Evolutionary conservation across 139 green algal species (phyloP).

Genomic region (Chlamydomonas applanata): DNA sequence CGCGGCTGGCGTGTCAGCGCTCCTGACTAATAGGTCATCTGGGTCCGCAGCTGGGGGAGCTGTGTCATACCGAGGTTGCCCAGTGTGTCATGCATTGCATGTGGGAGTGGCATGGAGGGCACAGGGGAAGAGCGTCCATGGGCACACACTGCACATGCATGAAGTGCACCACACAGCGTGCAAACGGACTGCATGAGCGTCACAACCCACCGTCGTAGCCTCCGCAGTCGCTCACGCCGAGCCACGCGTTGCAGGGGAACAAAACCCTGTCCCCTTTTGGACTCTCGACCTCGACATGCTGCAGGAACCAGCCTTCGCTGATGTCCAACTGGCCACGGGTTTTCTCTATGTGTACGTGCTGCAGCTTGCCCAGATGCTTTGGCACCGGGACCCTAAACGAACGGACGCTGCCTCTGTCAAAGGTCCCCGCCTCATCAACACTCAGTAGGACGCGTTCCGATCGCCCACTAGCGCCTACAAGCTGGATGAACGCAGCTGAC

Average conservation of each 20-base stretch:
- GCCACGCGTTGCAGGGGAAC: slow-evolving; percentile 86
- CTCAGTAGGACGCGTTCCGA: slow-evolving; percentile 38
- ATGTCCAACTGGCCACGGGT: slow-evolving; percentile 23
- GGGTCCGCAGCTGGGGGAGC: too few species aligned
- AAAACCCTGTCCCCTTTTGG: slow-evolving; percentile 42
- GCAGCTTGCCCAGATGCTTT: slow-evolving; percentile 47
- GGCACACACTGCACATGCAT: too few species aligned
- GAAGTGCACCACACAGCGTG: not conserved
- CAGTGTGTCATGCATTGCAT: not conserved
- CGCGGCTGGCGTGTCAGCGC: too few species aligned
- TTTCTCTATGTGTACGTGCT: slow-evolving; percentile 53
- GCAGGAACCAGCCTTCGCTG: slow-evolving; percentile 71
- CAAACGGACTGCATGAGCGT: not conserved
- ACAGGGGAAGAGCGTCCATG: not conserved
- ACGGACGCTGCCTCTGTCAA: slow-evolving; percentile 54
- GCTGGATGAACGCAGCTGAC: slow-evolving; percentile 38
- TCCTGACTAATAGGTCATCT: too few species aligned
- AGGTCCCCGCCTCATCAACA: slow-evolving; percentile 48
- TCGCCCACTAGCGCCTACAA: slow-evolving; percentile 54
- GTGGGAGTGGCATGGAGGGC: not conserved
- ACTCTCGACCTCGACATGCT: slow-evolving; percentile 52
- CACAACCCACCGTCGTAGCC: slow-evolving; percentile 42
- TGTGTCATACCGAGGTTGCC: too few species aligned
- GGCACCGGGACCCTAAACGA: slow-evolving; percentile 49
- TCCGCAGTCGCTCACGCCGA: slow-evolving; percentile 73